Evolutionary conservation across 257 asterid species (phyloP).

Genomic region (Jasminum sambac): DNA sequence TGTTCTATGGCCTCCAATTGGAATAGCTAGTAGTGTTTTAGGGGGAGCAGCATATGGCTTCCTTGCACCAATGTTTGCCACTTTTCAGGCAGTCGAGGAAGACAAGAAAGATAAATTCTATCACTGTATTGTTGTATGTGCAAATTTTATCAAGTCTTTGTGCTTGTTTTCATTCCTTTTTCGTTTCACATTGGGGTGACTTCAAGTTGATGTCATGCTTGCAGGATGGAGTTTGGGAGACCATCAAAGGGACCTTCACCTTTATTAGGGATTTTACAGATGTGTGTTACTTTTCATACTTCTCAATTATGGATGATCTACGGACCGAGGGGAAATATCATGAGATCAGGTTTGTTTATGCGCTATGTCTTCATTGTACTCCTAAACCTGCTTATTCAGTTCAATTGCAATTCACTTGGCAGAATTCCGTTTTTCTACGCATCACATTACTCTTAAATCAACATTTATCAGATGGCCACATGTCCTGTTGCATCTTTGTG

Average conservation of each 20-base stretch:
- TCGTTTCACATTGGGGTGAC: background rate
- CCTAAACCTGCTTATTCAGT: background rate
- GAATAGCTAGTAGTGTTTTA: slow-evolving; percentile 47
- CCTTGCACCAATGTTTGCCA: slow-evolving; percentile 78
- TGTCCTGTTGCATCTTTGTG: no score
- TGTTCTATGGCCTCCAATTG: slow-evolving; percentile 64
- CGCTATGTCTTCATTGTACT: slow-evolving; percentile 7
- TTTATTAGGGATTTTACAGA: slow-evolving; percentile 75
- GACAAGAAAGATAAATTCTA: slow-evolving; percentile 59
- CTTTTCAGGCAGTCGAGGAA: slow-evolving; percentile 79
- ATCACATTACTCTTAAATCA: no score
- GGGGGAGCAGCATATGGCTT: slow-evolving; percentile 85
- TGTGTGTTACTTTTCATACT: slow-evolving; percentile 68
- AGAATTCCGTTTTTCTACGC: no score
- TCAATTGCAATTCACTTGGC: background rate
- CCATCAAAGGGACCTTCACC: slow-evolving; percentile 64
- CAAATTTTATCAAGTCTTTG: slow-evolving; percentile 6
- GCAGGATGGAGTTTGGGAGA: slow-evolving; percentile 89
- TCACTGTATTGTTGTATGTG: slow-evolving; percentile 75
- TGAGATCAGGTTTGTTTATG: slow-evolving; percentile 71
- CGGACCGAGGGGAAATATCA: slow-evolving; percentile 59
- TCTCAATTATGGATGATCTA: slow-evolving; percentile 75
- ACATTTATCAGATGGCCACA: no score
- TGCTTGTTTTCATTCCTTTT: background rate
- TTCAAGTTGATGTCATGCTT: slow-evolving; percentile 21